Base-by-base conservation (phyloP, 306 rosid genomes). In the Inga leiocalycina region DNA sequence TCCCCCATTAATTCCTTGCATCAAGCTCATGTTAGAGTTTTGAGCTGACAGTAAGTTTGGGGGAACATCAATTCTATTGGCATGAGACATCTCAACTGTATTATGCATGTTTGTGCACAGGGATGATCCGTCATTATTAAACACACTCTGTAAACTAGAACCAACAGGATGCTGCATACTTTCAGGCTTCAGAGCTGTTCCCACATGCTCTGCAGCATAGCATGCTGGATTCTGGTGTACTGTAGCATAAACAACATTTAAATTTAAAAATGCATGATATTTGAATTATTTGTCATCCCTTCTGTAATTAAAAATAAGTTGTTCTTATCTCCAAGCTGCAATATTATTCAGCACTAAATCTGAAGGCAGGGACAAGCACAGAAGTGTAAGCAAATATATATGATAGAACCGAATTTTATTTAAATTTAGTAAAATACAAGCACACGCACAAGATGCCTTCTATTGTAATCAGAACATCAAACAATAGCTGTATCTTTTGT, bases 1-100 rank as follows among this genome's bases (percentile, higher is more conserved):
- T 20, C 90, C 93, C 72, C 94, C 95, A 71, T 93, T 96, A 34
- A 86, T 89, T 81, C 94, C 99, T 74, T 90, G 96, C 80, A 91
- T 90, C 83, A 94, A 41, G 71, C 91, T 89, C 81, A 90, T 76
- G 89, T 91, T 92, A 74, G 98, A 80, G 80, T 69, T 85, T 76
- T 90, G 92, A 86, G 87, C 81, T 15, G 91, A 86, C 64, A 88
- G 83, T 89, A 91, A 82, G 80, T 79, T 88, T 43, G 89, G 84
- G 75, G 89, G 89, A 76, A 86, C 91, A 81, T 89, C 93, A 64
- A 88, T 85, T 91, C 97, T 86, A 77, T 83, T 81, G 59, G 89
- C 78, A 86, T 86, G 91, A 67, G 93, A 76, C 88, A 93, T 87
- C 71, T 91, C 88, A 80, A 88, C 88, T 1, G 88, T 78, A 79